Percentiles rank a stretch among this genome's conserved stretches.
These are phyloP conservation scores for Cordyceps pruinosa DNA, from an alignment of 2,329 filamentous ascomycete species.

Conservation along the genomic window DNA sequence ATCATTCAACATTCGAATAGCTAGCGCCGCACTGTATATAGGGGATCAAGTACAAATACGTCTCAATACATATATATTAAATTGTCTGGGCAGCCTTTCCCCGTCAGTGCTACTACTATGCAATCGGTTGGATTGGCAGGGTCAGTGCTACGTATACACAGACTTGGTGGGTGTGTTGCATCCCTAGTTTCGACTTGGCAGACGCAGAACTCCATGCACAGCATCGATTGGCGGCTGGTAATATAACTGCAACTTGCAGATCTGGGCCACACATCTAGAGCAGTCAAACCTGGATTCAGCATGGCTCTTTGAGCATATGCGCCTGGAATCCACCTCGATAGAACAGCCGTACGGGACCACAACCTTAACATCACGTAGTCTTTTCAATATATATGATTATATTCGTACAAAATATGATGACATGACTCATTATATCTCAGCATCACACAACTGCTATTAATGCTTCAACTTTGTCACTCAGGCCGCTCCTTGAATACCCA, in stretches of 20 bases:
- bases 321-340: background rate
- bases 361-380: too few species aligned
- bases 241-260: background rate
- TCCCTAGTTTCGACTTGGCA: background rate
- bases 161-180: background rate
- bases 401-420: background rate
- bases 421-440: background rate
- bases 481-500: background rate
- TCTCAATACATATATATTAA: background rate
- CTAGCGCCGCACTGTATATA: background rate
- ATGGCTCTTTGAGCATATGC: background rate
- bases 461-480: background rate
- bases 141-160: too few species aligned
- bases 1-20: constrained; percentile 6
- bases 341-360: too few species aligned
- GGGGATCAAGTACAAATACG: background rate
- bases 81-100: too few species aligned
- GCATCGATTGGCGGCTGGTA: too few species aligned
- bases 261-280: background rate
- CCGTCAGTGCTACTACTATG: too few species aligned
- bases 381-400: constrained; percentile 41
- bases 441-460: background rate
- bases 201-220: background rate
- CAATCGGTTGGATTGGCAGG: too few species aligned
- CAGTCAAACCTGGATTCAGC: background rate